These are phyloP conservation scores for Mallotus nudiflorus DNA, from an alignment of 345 rosid species.

Conservation along the genomic window DNA sequence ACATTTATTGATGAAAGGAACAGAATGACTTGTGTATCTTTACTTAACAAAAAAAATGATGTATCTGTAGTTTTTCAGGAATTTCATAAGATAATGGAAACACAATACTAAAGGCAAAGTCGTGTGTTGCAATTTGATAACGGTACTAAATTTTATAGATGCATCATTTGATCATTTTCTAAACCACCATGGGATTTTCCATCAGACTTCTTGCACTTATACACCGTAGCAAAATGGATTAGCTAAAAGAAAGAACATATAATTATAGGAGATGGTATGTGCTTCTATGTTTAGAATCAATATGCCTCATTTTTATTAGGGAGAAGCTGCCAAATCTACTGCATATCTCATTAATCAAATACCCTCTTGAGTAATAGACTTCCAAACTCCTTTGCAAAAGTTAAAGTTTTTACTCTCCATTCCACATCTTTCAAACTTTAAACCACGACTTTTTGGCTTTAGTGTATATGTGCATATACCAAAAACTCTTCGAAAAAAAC, in stretches of 20 bases:
- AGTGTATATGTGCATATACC: background rate
- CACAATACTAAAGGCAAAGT: background rate
- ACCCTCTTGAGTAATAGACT: background rate
- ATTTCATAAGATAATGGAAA: background rate
- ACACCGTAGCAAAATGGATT: background rate
- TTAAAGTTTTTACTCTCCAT: background rate
- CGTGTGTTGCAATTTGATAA: background rate
- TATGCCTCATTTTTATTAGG: background rate
- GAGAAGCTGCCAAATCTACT: background rate
- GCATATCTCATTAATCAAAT: background rate
- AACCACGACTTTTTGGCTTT: background rate
- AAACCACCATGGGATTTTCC: background rate
- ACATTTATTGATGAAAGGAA: background rate
- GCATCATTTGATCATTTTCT: background rate
- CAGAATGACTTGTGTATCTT: background rate
- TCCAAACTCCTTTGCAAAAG: background rate
- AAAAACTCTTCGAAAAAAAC: background rate
- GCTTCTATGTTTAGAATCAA: slow-evolving; percentile 9
- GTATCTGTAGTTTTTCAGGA: background rate
- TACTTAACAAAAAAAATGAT: background rate
- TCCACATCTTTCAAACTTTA: background rate
- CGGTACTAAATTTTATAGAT: background rate
- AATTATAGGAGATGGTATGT: background rate
- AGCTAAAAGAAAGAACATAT: no score
- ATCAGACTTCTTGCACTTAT: background rate